Conservation (phyloP, 1,139 yeast species). For the Blastobotrys arbuscula region DNA sequence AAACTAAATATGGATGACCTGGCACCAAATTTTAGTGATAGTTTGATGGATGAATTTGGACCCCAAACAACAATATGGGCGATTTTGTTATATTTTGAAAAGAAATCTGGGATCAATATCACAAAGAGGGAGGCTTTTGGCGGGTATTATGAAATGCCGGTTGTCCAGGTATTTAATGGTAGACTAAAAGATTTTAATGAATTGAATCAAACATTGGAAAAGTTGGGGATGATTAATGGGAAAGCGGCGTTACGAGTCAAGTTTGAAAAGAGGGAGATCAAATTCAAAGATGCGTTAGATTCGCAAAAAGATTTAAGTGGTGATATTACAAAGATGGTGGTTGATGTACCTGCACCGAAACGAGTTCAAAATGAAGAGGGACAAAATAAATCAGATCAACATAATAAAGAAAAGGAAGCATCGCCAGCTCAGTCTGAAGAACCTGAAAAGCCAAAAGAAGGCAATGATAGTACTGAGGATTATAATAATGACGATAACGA, state of each 20-base stretch:
- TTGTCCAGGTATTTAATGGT: conserved; percentile 25
- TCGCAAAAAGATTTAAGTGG: conserved; percentile 15
- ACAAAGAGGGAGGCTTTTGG: conserved; percentile 22
- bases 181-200: conserved; percentile 22
- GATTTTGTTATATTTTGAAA: conserved; percentile 26
- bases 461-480: neutral
- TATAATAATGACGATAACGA: neutral
- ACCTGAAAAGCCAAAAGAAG: neutral
- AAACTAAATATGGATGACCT: conserved; percentile 25
- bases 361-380: neutral
- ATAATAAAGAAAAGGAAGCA: neutral
- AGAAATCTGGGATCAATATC: conserved; percentile 26
- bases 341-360: neutral
- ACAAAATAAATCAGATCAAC: neutral
- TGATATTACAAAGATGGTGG: conserved; percentile 4
- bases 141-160: conserved; percentile 24
- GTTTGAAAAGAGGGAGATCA: conserved; percentile 22
- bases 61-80: conserved; percentile 23
- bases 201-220: conserved; percentile 20
- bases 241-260: conserved; percentile 25
- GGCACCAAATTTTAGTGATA: conserved; percentile 10
- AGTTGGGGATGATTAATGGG: conserved; percentile 26
- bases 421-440: neutral
- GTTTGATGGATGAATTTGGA: conserved; percentile 19
- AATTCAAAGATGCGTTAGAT: conserved; percentile 22